Conservation (phyloP, 2,329 filamentous ascomycete genomes). For the Phialocephala subalpina region DNA sequence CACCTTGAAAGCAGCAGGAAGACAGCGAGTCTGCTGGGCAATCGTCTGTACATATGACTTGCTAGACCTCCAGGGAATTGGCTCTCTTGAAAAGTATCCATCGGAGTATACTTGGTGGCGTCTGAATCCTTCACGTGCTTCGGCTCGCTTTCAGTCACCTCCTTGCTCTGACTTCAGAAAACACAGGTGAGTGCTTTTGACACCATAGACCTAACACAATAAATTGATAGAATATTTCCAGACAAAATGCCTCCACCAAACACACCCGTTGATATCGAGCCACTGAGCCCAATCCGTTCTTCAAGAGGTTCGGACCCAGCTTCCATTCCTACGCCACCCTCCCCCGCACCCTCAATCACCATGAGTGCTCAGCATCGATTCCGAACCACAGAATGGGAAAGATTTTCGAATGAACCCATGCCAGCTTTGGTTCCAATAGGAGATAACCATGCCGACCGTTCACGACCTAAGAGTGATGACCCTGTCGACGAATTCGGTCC, state of each 20-base stretch:
- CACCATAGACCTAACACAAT: neutral
- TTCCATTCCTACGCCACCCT: neutral
- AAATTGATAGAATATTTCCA: neutral
- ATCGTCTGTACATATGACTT: neutral
- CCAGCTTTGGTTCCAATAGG: too few species aligned
- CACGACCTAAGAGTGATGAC: too few species aligned
- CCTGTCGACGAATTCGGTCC: too few species aligned
- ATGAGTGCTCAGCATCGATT: too few species aligned
- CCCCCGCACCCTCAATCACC: neutral
- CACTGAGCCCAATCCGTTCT: neutral
- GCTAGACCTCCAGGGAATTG: neutral
- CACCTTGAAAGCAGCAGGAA: neutral
- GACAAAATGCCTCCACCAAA: conserved; percentile 4
- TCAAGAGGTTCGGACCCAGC: neutral
- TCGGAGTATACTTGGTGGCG: neutral
- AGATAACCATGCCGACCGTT: too few species aligned
- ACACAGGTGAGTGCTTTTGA: neutral
- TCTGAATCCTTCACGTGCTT: neutral
- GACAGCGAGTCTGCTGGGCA: neutral
- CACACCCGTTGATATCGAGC: neutral
- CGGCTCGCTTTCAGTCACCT: neutral
- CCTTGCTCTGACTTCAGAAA: conserved; percentile 1
- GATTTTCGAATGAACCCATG: too few species aligned
- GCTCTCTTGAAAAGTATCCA: neutral
- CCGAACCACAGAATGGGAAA: too few species aligned